These are phyloP conservation scores for Mucor lusitanicus DNA, from an alignment of 371 early-diverging fungal species.

Conservation along the genomic window DNA sequence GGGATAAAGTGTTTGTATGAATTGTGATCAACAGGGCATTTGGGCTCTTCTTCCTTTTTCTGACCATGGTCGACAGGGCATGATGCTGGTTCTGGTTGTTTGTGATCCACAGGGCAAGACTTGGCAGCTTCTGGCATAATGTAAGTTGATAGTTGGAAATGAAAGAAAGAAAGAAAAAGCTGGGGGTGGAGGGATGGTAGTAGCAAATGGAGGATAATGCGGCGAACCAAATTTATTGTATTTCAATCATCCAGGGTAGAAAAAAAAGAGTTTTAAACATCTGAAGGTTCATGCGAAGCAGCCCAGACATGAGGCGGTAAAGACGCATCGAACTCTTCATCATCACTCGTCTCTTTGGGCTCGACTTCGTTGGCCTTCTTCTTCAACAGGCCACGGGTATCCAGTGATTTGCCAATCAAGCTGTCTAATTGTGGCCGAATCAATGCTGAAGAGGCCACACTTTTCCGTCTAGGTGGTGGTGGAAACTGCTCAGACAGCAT, in stretches of 20 bases:
- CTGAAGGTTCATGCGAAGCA: conserved; percentile 3
- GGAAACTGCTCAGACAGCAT: conserved; percentile 27
- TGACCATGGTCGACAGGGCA: conserved; percentile 38
- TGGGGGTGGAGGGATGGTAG: background rate
- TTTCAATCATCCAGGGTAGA: conserved; percentile 2
- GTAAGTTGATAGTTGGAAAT: background rate
- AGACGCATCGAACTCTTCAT: conserved; percentile 18
- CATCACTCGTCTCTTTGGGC: conserved; percentile 9
- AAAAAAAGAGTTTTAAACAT: background rate
- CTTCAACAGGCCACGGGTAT: conserved; percentile 21
- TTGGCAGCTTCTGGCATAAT: background rate
- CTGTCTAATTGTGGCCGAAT: conserved; percentile 23
- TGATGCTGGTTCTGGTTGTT: background rate
- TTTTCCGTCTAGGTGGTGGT: conserved; percentile 16
- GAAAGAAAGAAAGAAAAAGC: background rate
- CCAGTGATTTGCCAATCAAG: conserved; percentile 25
- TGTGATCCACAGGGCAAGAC: background rate
- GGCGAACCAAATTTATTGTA: background rate
- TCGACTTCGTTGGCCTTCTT: conserved; percentile 14
- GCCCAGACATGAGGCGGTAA: conserved; percentile 25
- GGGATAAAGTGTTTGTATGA: conserved; percentile 25
- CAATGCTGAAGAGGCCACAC: conserved; percentile 5
- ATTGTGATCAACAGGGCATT: conserved; percentile 32
- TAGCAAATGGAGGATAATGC: background rate
- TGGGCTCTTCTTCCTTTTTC: conserved; percentile 7